A percentile compares a stretch with the other conserved stretches of the same genome.
These are phyloP conservation scores for Astraeus odoratus DNA, from an alignment of 768 basidiomycete genomes.

Conservation along the genomic window DNA sequence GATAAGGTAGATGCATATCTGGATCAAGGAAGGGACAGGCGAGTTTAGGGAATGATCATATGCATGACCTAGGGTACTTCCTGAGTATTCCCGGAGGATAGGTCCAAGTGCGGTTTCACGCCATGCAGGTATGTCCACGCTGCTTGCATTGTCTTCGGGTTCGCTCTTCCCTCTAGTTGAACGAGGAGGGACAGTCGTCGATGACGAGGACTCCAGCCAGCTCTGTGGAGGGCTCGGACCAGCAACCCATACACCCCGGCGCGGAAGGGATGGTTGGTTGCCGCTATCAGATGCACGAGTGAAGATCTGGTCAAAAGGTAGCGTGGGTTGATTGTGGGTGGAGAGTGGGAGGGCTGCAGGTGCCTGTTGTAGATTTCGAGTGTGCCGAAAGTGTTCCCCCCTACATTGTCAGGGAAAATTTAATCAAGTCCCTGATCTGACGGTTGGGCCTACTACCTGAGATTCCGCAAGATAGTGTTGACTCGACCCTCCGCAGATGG, in stretches of 20 bases:
- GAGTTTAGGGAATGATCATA: constrained; percentile 1
- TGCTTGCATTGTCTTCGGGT: constrained; percentile 7
- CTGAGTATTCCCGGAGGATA: constrained; percentile 26
- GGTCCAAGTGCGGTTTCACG: constrained; percentile 51
- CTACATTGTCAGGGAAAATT: constrained; percentile 30
- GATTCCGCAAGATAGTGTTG: constrained; percentile 22
- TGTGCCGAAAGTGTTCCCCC: constrained; percentile 66
- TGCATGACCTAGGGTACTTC: background rate
- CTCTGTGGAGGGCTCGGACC: constrained; percentile 53
- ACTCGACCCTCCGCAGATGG: constrained; percentile 20
- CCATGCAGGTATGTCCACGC: constrained; percentile 36
- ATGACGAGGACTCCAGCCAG: constrained; percentile 36
- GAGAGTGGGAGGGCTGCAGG: constrained; percentile 14
- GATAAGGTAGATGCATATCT: constrained; percentile 51
- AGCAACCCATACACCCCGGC: constrained; percentile 23
- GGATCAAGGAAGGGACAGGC: constrained; percentile 43
- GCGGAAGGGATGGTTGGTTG: background rate
- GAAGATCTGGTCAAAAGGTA: constrained; percentile 38
- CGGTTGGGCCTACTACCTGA: constrained; percentile 18
- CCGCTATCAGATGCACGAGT: constrained; percentile 5
- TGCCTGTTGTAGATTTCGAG: constrained; percentile 43
- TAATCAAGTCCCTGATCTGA: background rate
- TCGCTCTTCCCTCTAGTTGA: constrained; percentile 15
- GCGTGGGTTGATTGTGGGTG: constrained; percentile 36
- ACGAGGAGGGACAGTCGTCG: background rate